These are phyloP conservation scores for Colletotrichum australisinense DNA, from an alignment of 2,329 filamentous ascomycete genomes.

Conservation along the genomic window DNA sequence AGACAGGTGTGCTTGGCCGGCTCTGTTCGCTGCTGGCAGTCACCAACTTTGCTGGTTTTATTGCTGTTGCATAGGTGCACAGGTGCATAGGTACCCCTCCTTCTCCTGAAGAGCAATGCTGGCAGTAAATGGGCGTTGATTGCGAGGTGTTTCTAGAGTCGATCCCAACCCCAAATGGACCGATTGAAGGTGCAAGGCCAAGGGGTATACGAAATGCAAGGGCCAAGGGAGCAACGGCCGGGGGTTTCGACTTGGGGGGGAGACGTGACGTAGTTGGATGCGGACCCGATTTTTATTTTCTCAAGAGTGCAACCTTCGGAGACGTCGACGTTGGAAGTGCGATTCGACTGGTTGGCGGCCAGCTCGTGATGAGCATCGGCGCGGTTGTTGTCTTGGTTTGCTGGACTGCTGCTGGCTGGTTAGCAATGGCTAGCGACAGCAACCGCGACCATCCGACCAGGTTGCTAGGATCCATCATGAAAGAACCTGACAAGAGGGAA, in stretches of 20 bases:
- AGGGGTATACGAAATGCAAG: constrained; percentile 34
- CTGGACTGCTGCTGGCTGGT: neutral
- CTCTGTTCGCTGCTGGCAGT: neutral
- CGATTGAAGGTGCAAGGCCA: constrained; percentile 23
- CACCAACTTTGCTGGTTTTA: neutral
- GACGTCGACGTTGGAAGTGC: neutral
- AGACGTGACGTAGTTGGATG: constrained; percentile 36
- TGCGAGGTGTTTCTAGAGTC: constrained; percentile 24
- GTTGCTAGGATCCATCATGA: neutral
- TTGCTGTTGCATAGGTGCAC: too few species aligned
- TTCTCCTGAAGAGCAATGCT: constrained; percentile 7
- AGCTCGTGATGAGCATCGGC: neutral
- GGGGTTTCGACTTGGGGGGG: constrained; percentile 29
- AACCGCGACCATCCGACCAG: constrained; percentile 2
- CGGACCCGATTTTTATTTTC: constrained; percentile 28
- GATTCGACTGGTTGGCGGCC: neutral
- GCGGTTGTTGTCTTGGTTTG: constrained; percentile 7
- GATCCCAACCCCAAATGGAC: constrained; percentile 28
- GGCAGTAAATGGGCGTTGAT: constrained; percentile 15
- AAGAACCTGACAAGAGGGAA: neutral
- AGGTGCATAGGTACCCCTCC: neutral
- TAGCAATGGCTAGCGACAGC: neutral
- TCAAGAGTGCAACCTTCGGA: constrained; percentile 10
- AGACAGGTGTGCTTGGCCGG: neutral
- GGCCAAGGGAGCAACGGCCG: constrained; percentile 28